Evolutionary conservation across 352 stramenopile genomes (phyloP).

Genomic region (Phytopythium aichiense): DNA sequence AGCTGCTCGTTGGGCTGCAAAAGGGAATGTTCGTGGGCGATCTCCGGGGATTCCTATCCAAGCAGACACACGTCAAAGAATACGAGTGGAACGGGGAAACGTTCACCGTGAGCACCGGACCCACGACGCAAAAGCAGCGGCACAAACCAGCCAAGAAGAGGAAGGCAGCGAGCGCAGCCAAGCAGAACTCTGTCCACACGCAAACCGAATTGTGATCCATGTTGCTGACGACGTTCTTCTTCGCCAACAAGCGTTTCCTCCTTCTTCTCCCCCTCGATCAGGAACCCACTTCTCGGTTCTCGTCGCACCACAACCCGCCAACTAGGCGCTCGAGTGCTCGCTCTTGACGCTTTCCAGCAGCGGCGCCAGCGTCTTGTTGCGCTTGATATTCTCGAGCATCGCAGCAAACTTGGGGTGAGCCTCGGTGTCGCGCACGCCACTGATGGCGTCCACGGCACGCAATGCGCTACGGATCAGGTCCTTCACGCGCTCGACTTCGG

Average conservation of each 20-base stretch:
- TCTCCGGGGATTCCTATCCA: slow-evolving; percentile 42
- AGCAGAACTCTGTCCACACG: slow-evolving; percentile 6
- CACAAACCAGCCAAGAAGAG: slow-evolving; percentile 17
- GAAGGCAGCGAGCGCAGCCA: slow-evolving; percentile 7
- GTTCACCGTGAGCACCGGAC: slow-evolving; percentile 8
- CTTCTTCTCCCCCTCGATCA: not conserved
- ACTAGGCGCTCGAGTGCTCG: slow-evolving; percentile 34
- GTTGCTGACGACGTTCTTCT: slow-evolving; percentile 1
- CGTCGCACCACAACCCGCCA: not conserved
- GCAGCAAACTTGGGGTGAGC: slow-evolving; percentile 66
- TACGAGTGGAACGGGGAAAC: slow-evolving; percentile 65
- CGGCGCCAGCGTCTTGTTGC: slow-evolving; percentile 54
- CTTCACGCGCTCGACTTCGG: slow-evolving; percentile 94
- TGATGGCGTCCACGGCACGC: slow-evolving; percentile 80
- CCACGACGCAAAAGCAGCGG: slow-evolving; percentile 9
- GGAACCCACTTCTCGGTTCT: not conserved
- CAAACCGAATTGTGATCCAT: slow-evolving; percentile 32
- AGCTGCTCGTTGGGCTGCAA: slow-evolving; percentile 62
- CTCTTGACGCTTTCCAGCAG: slow-evolving; percentile 64
- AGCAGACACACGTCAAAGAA: slow-evolving; percentile 45
- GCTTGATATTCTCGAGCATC: slow-evolving; percentile 64
- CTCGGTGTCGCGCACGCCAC: slow-evolving; percentile 63
- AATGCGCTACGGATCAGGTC: slow-evolving; percentile 96
- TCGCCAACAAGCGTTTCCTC: slow-evolving; percentile 4
- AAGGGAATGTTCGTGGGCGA: slow-evolving; percentile 49